Percentiles rank a stretch among this genome's conserved stretches.
These are phyloP conservation scores for Cornus kousa DNA, from an alignment of 148 eudicot genomes.

Conservation along the genomic window DNA sequence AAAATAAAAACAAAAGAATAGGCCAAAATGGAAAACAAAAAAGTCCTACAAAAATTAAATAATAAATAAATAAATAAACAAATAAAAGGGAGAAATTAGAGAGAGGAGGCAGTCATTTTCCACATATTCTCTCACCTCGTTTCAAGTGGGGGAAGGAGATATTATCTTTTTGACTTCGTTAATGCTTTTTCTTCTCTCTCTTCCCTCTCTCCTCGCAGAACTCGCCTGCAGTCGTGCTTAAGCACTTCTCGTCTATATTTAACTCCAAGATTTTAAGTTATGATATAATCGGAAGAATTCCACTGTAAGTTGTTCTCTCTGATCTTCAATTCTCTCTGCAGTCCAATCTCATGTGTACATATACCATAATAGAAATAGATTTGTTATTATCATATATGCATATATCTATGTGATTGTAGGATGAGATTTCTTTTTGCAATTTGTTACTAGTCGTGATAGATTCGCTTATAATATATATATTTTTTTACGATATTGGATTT, in stretches of 20 bases:
- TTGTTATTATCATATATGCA: not conserved
- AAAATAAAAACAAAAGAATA: too few species aligned
- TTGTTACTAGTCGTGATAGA: too few species aligned
- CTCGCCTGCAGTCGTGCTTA: not conserved
- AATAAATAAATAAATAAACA: too few species aligned
- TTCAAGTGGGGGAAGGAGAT: not conserved
- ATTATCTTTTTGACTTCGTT: not conserved
- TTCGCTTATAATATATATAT: not conserved
- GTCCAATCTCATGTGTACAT: not conserved
- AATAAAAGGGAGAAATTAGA: too few species aligned
- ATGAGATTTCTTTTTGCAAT: not conserved
- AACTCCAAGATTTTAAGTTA: not conserved
- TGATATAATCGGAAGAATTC: not conserved
- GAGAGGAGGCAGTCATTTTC: too few species aligned
- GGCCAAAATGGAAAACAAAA: too few species aligned
- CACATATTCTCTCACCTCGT: too few species aligned
- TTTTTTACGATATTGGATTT: not conserved
- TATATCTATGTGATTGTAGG: not conserved
- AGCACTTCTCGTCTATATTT: not conserved
- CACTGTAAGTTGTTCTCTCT: slow-evolving; percentile 18
- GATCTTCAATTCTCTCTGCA: slow-evolving; percentile 4
- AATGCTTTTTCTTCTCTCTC: not conserved
- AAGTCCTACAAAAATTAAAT: too few species aligned
- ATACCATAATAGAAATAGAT: not conserved
- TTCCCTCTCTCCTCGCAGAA: not conserved